Percentiles rank a stretch among this genome's conserved stretches.
These are phyloP conservation scores for Colletotrichum horii DNA, from an alignment of 2,329 filamentous ascomycete genomes.

Conservation along the genomic window DNA sequence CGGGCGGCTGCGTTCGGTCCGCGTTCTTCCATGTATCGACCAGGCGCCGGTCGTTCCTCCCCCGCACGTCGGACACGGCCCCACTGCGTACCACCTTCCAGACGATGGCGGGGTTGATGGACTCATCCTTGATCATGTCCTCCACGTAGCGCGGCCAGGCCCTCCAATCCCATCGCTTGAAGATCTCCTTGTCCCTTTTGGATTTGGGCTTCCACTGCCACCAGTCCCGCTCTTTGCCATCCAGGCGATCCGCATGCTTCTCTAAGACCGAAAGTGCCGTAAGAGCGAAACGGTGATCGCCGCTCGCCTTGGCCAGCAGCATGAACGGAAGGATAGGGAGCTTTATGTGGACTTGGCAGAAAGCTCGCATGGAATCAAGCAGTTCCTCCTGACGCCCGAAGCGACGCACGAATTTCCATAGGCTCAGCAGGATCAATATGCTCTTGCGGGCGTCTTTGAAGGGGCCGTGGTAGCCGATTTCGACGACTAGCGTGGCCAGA, in stretches of 20 bases:
- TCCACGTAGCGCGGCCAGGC: constrained; percentile 36
- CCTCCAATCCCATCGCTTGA: constrained; percentile 33
- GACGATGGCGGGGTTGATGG: constrained; percentile 25
- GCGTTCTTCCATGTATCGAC: neutral
- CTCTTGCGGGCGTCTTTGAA: neutral
- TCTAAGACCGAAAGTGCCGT: constrained; percentile 24
- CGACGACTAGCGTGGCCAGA: neutral
- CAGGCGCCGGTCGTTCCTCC: neutral
- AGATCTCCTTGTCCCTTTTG: constrained; percentile 1
- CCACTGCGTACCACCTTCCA: constrained; percentile 33
- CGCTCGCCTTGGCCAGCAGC: constrained; percentile 19
- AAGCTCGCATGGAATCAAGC: constrained; percentile 14
- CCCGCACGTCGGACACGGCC: neutral
- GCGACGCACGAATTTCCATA: constrained; percentile 19
- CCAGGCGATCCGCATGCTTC: neutral
- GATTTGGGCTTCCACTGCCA: neutral
- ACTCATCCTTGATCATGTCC: constrained; percentile 35
- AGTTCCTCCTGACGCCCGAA: constrained; percentile 19
- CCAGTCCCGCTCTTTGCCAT: neutral
- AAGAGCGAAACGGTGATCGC: constrained; percentile 30
- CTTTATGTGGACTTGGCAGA: neutral
- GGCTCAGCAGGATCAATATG: constrained; percentile 2
- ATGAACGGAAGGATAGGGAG: neutral
- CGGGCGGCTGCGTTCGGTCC: too few species aligned
- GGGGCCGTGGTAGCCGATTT: neutral